Evolutionary conservation across 148 eudicot species (phyloP).

Genomic region (Persicaria maculosa): DNA sequence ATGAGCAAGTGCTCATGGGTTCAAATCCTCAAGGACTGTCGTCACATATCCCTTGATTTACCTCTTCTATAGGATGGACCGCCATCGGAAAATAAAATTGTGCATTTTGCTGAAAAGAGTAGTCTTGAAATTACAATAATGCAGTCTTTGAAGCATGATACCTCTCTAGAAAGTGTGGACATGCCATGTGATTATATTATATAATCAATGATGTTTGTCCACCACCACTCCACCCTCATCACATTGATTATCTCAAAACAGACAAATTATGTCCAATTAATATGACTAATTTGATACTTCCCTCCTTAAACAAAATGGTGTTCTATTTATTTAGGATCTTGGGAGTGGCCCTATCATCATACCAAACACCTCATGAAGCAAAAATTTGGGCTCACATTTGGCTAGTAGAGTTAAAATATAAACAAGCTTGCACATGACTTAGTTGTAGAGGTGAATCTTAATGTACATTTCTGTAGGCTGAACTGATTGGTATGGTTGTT

Average conservation of each 20-base stretch:
- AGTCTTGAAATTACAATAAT: background rate
- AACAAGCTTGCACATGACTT: background rate
- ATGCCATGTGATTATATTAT: conserved; percentile 2
- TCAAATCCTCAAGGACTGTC: too few relatives aligned
- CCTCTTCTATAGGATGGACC: too few relatives aligned
- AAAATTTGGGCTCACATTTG: background rate
- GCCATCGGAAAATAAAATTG: background rate
- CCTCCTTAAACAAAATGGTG: background rate
- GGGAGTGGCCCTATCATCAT: background rate
- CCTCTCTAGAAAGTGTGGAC: background rate
- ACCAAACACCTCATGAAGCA: background rate
- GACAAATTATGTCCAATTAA: conserved; percentile 2
- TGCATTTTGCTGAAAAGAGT: background rate
- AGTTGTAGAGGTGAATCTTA: background rate
- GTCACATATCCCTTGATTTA: too few relatives aligned
- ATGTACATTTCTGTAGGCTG: too few relatives aligned
- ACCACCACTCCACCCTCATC: background rate
- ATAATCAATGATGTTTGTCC: background rate
- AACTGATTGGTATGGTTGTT: too few relatives aligned
- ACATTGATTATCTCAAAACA: background rate
- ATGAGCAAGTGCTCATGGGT: too few relatives aligned
- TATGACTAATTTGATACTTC: background rate
- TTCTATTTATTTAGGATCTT: background rate
- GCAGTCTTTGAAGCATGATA: background rate
- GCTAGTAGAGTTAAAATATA: background rate